These are phyloP conservation scores for Colletotrichum orbiculare DNA, from an alignment of 2,329 filamentous ascomycete species.

Conservation along the genomic window DNA sequence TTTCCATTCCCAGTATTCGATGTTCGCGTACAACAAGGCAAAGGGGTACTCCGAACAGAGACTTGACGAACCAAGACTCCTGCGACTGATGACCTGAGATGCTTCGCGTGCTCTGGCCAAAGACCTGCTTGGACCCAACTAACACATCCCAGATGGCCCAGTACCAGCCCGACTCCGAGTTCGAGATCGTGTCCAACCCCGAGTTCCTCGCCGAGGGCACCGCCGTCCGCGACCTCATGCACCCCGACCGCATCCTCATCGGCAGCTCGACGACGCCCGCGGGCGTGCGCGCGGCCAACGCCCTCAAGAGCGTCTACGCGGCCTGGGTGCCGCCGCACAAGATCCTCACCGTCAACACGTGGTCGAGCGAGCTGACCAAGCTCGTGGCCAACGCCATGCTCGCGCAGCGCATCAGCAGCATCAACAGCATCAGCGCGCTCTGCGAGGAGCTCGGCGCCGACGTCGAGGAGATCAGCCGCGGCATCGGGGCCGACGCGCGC, in stretches of 20 bases:
- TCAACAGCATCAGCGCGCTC: conserved; percentile 84
- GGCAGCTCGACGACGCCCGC: conserved; percentile 71
- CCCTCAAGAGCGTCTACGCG: conserved; percentile 74
- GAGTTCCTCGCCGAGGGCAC: conserved; percentile 85
- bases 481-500: conserved; percentile 75
- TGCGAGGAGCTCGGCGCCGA: conserved; percentile 82
- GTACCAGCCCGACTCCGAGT: conserved; percentile 71
- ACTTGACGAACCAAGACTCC: no score
- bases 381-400: conserved; percentile 84
- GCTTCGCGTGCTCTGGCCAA: background rate
- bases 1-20: no score
- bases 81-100: no score
- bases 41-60: no score
- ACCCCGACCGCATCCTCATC: conserved; percentile 80
- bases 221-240: conserved; percentile 76
- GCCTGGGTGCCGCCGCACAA: conserved; percentile 75
- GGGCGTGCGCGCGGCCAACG: conserved; percentile 71
- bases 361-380: conserved; percentile 83
- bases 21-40: no score
- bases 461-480: conserved; percentile 76
- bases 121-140: background rate
- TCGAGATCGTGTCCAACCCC: conserved; percentile 84
- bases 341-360: conserved; percentile 79
- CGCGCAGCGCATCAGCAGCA: conserved; percentile 82
- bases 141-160: conserved; percentile 55